Evolutionary conservation across 768 basidiomycete species (phyloP).

Genomic region (Serpula lacrymans): DNA sequence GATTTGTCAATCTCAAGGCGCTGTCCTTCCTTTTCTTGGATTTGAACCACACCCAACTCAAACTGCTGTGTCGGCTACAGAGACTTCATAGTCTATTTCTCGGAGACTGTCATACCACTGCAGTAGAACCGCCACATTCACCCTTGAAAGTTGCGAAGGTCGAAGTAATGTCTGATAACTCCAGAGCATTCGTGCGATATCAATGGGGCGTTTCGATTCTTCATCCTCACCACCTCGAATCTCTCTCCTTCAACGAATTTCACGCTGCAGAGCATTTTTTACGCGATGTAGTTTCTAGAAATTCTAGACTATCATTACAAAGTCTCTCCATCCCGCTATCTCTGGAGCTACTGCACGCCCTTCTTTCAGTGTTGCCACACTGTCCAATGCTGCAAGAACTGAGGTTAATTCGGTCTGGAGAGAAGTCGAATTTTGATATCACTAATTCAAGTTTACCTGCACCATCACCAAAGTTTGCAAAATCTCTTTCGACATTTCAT

Average conservation of each 20-base stretch:
- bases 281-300: background rate
- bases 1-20: slow-evolving; percentile 2
- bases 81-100: background rate
- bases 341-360: background rate
- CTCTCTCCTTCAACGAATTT: slow-evolving; percentile 2
- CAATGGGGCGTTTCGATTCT: slow-evolving; percentile 1
- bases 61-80: slow-evolving; percentile 3
- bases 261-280: background rate
- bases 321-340: slow-evolving; percentile 4
- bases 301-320: background rate
- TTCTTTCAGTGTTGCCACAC: slow-evolving; percentile 1
- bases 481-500: slow-evolving; percentile 3
- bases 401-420: background rate
- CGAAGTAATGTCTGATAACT: slow-evolving; percentile 1
- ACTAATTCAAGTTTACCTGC: background rate
- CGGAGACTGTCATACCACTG: slow-evolving; percentile 2
- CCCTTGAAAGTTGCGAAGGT: background rate
- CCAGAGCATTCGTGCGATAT: background rate
- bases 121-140: background rate
- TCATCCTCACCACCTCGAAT: slow-evolving; percentile 2
- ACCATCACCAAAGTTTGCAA: background rate
- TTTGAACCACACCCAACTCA: background rate
- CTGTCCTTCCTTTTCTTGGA: slow-evolving; percentile 6
- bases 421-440: background rate
- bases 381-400: slow-evolving; percentile 4